These are phyloP conservation scores for Arbutus unedo DNA, from an alignment of 148 eudicot species.

Conservation along the genomic window DNA sequence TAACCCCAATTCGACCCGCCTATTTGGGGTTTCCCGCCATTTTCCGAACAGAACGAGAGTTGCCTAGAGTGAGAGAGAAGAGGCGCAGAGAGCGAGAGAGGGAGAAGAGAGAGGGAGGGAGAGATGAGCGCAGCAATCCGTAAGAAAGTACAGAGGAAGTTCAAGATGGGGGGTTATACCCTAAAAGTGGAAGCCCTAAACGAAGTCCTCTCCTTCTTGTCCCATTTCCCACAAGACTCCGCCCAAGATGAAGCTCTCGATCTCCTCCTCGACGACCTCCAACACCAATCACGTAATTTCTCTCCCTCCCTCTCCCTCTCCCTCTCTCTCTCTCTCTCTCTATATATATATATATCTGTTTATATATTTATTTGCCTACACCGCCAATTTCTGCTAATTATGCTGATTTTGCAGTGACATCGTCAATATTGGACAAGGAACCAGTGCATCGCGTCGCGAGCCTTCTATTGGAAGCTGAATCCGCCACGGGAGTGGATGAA, in stretches of 20 bases:
- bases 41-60: background rate
- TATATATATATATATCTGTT: background rate
- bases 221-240: constrained; percentile 25
- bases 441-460: constrained; percentile 48
- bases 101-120: background rate
- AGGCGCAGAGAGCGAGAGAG: background rate
- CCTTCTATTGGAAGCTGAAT: constrained; percentile 47
- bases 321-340: background rate
- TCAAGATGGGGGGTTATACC: constrained; percentile 12
- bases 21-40: no score
- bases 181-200: constrained; percentile 11
- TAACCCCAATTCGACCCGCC: no score
- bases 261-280: constrained; percentile 77
- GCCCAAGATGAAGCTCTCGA: constrained; percentile 63
- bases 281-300: constrained; percentile 41
- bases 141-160: constrained; percentile 6
- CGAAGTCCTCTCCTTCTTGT: constrained; percentile 8
- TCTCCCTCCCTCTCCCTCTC: background rate
- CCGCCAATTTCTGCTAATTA: background rate
- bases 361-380: background rate
- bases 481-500: constrained; percentile 48
- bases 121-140: background rate
- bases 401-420: constrained; percentile 55
- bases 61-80: background rate
- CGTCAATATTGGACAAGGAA: constrained; percentile 75